phyloP scores from a whole-genome alignment of 805 yeast genomes.

The Candida ortonii region DNA sequence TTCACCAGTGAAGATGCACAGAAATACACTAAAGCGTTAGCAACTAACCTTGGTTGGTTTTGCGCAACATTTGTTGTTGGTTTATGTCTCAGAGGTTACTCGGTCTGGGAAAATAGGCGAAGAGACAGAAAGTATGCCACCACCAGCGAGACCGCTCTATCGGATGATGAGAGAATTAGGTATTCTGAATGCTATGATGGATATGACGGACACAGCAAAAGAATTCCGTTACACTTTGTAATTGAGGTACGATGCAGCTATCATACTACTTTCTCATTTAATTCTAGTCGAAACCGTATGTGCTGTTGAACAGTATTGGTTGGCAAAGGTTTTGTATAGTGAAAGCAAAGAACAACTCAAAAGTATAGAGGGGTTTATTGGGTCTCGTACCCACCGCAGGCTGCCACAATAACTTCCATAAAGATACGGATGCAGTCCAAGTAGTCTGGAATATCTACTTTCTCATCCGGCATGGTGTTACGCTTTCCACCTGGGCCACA shows the following conservation, averaged over 20 bases:
- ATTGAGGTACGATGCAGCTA: too few species aligned
- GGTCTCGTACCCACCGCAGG: constrained; percentile 26
- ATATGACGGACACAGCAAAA: constrained; percentile 30
- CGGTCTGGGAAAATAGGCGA: constrained; percentile 38
- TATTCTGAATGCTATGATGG: constrained; percentile 32
- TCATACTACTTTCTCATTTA: too few species aligned
- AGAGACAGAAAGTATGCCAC: constrained; percentile 35
- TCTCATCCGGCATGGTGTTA: constrained; percentile 28
- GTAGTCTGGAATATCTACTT: constrained; percentile 24
- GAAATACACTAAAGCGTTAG: constrained; percentile 39
- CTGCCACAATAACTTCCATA: constrained; percentile 22
- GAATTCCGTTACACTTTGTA: constrained; percentile 25
- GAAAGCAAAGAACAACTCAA: too few species aligned
- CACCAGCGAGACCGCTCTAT: constrained; percentile 22
- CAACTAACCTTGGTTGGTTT: constrained; percentile 36
- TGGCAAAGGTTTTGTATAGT: too few species aligned
- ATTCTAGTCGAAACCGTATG: too few species aligned
- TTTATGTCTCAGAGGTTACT: constrained; percentile 29
- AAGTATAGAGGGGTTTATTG: too few species aligned
- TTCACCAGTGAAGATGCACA: constrained; percentile 46
- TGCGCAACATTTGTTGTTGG: constrained; percentile 36
- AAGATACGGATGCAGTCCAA: constrained; percentile 24
- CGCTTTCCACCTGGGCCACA: constrained; percentile 29
- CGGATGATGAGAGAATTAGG: constrained; percentile 29
- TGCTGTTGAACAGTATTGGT: too few species aligned